Conservation (phyloP, 1,139 yeast genomes). For the Scheffersomyces segobiensis region DNA sequence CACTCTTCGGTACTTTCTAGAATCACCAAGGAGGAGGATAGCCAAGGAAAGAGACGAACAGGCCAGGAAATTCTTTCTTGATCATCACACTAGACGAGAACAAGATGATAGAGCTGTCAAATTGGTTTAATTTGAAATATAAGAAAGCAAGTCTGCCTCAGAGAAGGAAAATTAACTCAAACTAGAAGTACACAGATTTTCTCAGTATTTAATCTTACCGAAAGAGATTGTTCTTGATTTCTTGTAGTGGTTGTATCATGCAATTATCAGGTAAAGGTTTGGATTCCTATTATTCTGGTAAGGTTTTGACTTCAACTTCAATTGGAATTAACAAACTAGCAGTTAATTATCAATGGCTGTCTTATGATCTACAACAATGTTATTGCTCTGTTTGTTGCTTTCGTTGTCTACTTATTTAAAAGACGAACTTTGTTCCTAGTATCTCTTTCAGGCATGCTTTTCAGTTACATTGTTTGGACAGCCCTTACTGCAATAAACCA, state of each 20-base stretch:
- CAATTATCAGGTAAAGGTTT: constrained; percentile 56
- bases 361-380: constrained; percentile 45
- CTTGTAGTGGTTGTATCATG: constrained; percentile 37
- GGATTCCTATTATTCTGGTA: constrained; percentile 50
- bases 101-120: constrained; percentile 29
- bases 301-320: constrained; percentile 45
- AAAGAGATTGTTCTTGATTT: constrained; percentile 42
- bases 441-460: constrained; percentile 37
- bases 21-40: constrained; percentile 48
- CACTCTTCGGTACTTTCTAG: constrained; percentile 41
- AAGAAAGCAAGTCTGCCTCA: constrained; percentile 44
- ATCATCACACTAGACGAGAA: constrained; percentile 40
- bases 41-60: constrained; percentile 35
- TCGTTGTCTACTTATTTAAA: constrained; percentile 29
- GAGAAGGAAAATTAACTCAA: constrained; percentile 31
- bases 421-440: constrained; percentile 48
- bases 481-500: constrained; percentile 38
- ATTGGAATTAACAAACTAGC: constrained; percentile 50
- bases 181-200: constrained; percentile 35
- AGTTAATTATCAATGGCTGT: constrained; percentile 48
- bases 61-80: constrained; percentile 34
- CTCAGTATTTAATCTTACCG: constrained; percentile 36
- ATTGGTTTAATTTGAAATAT: constrained; percentile 45
- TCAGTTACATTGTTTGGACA: constrained; percentile 41
- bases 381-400: constrained; percentile 31